Percentiles rank a stretch among this genome's conserved stretches.
Conservation (phyloP, 345 rosid genomes). For the Eucalyptus pauciflora region DNA sequence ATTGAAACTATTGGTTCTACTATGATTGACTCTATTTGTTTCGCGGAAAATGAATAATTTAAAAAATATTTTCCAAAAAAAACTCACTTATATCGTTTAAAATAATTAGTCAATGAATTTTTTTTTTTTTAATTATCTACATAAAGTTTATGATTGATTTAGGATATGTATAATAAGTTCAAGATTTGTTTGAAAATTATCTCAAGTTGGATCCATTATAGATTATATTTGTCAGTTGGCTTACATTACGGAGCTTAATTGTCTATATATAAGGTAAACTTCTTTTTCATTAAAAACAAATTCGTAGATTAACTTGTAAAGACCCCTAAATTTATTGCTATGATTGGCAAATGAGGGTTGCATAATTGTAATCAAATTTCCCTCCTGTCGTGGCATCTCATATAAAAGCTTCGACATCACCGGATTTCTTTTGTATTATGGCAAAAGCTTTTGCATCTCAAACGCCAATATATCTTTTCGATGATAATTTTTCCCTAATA, state of each 20-base stretch:
- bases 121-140: neutral
- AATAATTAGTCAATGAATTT: neutral
- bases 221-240: neutral
- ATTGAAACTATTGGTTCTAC: neutral
- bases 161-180: too few species aligned
- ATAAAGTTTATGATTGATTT: too few species aligned
- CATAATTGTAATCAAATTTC: neutral
- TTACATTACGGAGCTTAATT: neutral
- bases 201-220: neutral
- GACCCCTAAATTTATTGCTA: neutral
- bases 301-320: neutral
- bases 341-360: neutral
- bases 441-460: neutral
- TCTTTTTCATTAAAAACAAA: neutral
- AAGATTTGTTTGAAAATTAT: too few species aligned
- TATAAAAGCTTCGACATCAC: neutral
- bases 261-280: neutral
- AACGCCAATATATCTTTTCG: neutral
- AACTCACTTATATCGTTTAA: rapidly evolving
- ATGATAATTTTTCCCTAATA: neutral
- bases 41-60: rapidly evolving
- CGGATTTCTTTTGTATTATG: neutral
- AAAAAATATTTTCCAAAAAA: rapidly evolving
- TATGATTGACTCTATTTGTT: neutral
- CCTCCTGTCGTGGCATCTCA: neutral